Percentiles rank a stretch among this genome's conserved stretches.
phyloP scores from a whole-genome alignment of 148 eudicot genomes.

The Cornus kousa region DNA sequence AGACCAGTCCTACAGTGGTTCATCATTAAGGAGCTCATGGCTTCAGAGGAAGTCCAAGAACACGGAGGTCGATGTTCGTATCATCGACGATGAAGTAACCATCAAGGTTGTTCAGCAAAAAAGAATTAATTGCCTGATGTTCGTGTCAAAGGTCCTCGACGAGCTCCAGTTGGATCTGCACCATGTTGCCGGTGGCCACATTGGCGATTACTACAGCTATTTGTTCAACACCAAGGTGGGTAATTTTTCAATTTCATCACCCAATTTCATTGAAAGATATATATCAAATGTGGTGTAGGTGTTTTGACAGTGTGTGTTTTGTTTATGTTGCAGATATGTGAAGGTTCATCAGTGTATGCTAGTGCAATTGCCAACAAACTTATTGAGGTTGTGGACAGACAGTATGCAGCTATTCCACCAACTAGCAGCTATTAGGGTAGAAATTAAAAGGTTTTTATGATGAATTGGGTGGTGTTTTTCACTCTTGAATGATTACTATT shows the following conservation, averaged over 20 bases:
- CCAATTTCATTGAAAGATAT: background rate
- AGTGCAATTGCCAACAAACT: slow-evolving; percentile 91
- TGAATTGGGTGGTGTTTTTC: background rate
- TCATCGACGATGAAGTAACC: slow-evolving; percentile 81
- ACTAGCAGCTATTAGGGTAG: slow-evolving; percentile 27
- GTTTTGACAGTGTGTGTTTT: background rate
- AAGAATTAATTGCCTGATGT: slow-evolving; percentile 64
- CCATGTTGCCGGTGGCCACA: slow-evolving; percentile 96
- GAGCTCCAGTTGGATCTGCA: slow-evolving; percentile 83
- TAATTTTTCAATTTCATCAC: background rate
- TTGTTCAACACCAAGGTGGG: slow-evolving; percentile 87
- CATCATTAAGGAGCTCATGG: slow-evolving; percentile 75
- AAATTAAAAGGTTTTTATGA: background rate
- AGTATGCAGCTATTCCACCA: slow-evolving; percentile 45
- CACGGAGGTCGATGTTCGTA: slow-evolving; percentile 85
- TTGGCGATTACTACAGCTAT: slow-evolving; percentile 85
- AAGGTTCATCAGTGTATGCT: slow-evolving; percentile 90
- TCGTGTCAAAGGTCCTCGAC: slow-evolving; percentile 76
- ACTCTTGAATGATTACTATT: background rate
- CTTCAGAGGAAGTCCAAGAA: slow-evolving; percentile 81
- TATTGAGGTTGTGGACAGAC: slow-evolving; percentile 78
- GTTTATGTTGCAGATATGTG: slow-evolving; percentile 59
- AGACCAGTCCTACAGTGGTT: slow-evolving; percentile 36
- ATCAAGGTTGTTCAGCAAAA: slow-evolving; percentile 85
- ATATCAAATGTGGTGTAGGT: too few relatives aligned